These are phyloP conservation scores for Arctostaphylos glauca DNA, from an alignment of 148 eudicot species.

Conservation along the genomic window DNA sequence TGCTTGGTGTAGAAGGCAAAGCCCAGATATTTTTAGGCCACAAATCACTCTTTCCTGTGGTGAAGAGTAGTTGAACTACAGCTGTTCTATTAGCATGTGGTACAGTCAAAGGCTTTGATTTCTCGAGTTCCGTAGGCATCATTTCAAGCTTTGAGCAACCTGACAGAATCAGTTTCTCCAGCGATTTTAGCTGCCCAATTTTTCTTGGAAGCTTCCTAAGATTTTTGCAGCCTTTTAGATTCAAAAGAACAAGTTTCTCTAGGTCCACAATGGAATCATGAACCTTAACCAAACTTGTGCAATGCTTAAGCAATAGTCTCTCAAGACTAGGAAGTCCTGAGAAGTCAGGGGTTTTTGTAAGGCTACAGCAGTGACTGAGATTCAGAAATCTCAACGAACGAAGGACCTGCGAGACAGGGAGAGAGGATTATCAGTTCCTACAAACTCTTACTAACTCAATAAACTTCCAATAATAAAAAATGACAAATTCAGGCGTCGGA, in stretches of 20 bases:
- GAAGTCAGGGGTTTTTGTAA: constrained; percentile 15
- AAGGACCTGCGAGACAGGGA: neutral
- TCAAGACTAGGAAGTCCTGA: constrained; percentile 11
- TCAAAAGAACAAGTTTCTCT: constrained; percentile 12
- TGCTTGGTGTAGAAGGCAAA: neutral
- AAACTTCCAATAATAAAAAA: neutral
- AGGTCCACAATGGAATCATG: constrained; percentile 8
- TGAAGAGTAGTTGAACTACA: neutral
- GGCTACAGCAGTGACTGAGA: constrained; percentile 11
- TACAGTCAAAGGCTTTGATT: constrained; percentile 7
- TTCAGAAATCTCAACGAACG: constrained; percentile 9
- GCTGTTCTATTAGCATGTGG: constrained; percentile 4
- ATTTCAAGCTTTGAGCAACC: constrained; percentile 20
- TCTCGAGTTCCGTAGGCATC: constrained; percentile 7
- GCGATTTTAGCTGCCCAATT: constrained; percentile 11
- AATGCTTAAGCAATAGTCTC: constrained; percentile 6
- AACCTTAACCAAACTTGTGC: constrained; percentile 8
- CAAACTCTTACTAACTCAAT: too few relatives aligned
- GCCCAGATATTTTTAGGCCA: neutral
- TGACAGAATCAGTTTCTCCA: constrained; percentile 9
- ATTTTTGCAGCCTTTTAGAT: constrained; percentile 21
- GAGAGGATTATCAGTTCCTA: constrained; percentile 3
- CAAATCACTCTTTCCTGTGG: neutral
- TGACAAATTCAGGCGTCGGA: neutral
- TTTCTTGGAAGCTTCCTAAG: constrained; percentile 17